Base-by-base conservation (phyloP, 768 basidiomycete species). In the Lactarius indigo region DNA sequence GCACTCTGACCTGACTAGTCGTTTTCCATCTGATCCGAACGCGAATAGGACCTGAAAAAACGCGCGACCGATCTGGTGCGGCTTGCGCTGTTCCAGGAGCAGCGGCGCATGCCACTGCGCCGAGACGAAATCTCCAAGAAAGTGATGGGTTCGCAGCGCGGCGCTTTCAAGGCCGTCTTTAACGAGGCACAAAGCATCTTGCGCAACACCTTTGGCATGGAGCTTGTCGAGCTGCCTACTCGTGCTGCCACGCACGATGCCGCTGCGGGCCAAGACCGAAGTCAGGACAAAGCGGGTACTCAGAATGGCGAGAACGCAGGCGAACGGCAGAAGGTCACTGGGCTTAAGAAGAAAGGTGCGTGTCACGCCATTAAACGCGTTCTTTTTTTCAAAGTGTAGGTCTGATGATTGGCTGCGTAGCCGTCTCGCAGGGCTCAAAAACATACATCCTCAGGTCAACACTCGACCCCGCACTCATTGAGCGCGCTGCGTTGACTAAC, bases 111-210 rank as follows among this genome's bases (percentile, higher is more conserved):
- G 13, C 81, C 86, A 2, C 76, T 97, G 58, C 83, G 84, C 42
- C 81, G 92, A 47, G 90, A 94, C n/a, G 94, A 96, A 47, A 91
- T 96, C 59, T 86, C 82, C 44, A 95, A 94, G 78, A 91, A 91
- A 85, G 85, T 87, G 1, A 74, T 87, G 31, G 82, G 81, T 2
- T 77, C 79, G 17, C 71, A 78, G 44, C 74, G 85, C 2, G 82
- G 88, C 55, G 71, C 82, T 0, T 96, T 95, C 77, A 85, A 84
- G n/a, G 69, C 73, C 0, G 85, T 96, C 28, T 83, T 93, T 42
- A 74, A 74, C 0, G 73, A 73, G 20, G 93, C 92, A 1, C 92
- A 96, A 66, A 74, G 74, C 6, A 85, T 85, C 8, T 79, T 97
- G 5, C 78, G 78, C 17, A 80, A 80, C 17, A 87, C 83, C 0